Percentiles rank a stretch among this genome's conserved stretches.
Conservation (phyloP, 2,329 filamentous ascomycete genomes). For the Chrysoporthe deuterocubensis region DNA sequence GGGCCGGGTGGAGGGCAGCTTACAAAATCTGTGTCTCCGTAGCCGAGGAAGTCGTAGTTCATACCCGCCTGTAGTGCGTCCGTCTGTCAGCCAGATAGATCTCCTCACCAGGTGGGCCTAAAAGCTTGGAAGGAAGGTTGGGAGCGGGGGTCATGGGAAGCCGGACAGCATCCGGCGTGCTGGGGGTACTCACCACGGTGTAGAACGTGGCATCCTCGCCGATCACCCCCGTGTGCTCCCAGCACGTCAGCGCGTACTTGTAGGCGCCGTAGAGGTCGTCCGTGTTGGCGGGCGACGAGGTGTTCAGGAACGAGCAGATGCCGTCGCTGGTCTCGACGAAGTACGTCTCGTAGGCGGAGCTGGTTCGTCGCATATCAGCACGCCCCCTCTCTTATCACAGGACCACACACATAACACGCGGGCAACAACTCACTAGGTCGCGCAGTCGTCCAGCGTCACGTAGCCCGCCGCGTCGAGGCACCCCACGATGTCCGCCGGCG, state of each 20-base stretch:
- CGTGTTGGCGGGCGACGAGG: conserved; percentile 17
- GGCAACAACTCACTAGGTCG: conserved; percentile 7
- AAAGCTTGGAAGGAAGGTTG: too few relatives aligned
- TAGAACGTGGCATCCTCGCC: conserved; percentile 16
- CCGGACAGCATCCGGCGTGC: not conserved
- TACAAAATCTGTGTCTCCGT: conserved; percentile 17
- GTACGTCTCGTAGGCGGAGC: not conserved
- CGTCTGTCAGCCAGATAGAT: not conserved
- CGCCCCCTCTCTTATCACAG: not conserved
- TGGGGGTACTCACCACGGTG: conserved; percentile 18
- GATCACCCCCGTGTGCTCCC: conserved; percentile 11
- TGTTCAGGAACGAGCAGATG: conserved; percentile 24
- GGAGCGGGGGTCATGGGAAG: not conserved
- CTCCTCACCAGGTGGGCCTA: not conserved
- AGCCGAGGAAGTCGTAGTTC: conserved; percentile 19
- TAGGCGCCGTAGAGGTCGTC: conserved; percentile 16
- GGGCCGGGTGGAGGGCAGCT: not conserved
- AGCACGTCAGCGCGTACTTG: conserved; percentile 22
- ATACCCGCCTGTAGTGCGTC: conserved; percentile 1
- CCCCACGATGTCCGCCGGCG: conserved; percentile 15
- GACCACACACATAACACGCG: too few relatives aligned
- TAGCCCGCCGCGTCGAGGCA: conserved; percentile 22
- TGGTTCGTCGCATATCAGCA: not conserved
- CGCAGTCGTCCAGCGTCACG: conserved; percentile 23
- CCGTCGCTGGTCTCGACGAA: conserved; percentile 13